These are phyloP conservation scores for Tubosaeta sp. DNA, from an alignment of 768 basidiomycete species.

Conservation along the genomic window DNA sequence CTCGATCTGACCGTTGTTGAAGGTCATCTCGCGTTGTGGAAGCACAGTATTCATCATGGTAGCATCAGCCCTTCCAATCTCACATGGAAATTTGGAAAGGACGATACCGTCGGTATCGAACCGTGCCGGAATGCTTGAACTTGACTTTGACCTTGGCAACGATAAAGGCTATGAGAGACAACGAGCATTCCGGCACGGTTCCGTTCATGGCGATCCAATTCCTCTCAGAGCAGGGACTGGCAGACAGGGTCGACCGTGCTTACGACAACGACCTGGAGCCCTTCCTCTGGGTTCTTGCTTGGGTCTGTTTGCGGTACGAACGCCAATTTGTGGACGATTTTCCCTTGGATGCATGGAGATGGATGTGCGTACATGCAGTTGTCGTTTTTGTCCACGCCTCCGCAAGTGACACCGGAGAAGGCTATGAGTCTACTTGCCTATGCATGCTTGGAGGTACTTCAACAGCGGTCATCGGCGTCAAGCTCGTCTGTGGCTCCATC, in stretches of 20 bases:
- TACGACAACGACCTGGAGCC: not conserved
- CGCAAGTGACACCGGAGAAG: too few species aligned
- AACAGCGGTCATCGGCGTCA: too few species aligned
- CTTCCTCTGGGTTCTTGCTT: not conserved
- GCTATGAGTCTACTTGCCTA: too few species aligned
- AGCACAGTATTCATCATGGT: not conserved
- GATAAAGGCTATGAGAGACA: not conserved
- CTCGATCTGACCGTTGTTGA: not conserved
- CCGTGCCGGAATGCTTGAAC: too few species aligned
- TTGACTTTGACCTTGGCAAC: slow-evolving; percentile 29
- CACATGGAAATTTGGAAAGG: not conserved
- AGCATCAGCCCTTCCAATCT: slow-evolving; percentile 3
- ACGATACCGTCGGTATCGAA: not conserved
- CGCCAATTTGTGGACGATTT: too few species aligned
- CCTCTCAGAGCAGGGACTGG: not conserved
- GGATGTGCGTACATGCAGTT: too few species aligned
- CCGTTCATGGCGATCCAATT: slow-evolving; percentile 34
- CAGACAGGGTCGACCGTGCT: not conserved
- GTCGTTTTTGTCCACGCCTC: too few species aligned
- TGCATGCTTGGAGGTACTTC: too few species aligned
- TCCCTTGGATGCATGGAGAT: too few species aligned
- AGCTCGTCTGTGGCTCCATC: too few species aligned
- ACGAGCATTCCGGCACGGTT: slow-evolving; percentile 22
- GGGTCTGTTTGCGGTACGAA: too few species aligned
- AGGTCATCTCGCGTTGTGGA: slow-evolving; percentile 8